A percentile compares a stretch with the other conserved stretches of the same genome.
Evolutionary conservation across 2,329 filamentous ascomycete genomes (phyloP).

Genomic region (Cytospora chrysosperma): DNA sequence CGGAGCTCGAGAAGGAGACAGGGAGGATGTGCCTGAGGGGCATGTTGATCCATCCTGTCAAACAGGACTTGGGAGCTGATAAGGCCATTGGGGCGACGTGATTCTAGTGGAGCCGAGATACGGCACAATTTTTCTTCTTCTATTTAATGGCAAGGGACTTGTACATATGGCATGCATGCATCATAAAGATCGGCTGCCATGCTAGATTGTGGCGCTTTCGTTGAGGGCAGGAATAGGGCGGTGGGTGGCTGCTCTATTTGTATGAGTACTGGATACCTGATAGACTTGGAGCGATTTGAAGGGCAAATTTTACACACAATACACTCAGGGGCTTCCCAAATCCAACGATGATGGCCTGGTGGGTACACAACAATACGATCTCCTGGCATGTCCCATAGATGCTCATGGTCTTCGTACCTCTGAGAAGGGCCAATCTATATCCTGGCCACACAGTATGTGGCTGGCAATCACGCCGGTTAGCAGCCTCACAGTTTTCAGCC

Average conservation of each 20-base stretch:
- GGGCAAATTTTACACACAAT: constrained; percentile 3
- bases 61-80: constrained; percentile 36
- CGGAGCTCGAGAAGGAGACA: constrained; percentile 35
- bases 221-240: background rate
- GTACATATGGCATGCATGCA: background rate
- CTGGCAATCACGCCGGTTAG: background rate
- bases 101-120: background rate
- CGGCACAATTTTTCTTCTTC: background rate
- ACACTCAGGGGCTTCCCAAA: background rate
- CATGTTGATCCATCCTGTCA: constrained; percentile 66
- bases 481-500: background rate
- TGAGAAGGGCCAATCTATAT: background rate
- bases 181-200: constrained; percentile 6
- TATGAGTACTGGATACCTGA: constrained; percentile 12
- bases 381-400: background rate
- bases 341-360: background rate
- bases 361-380: background rate
- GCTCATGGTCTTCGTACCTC: background rate
- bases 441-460: background rate
- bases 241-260: background rate
- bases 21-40: constrained; percentile 63
- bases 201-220: background rate
- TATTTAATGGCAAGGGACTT: background rate
- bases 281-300: constrained; percentile 10
- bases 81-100: constrained; percentile 23